A percentile compares a stretch with the other conserved stretches of the same genome.
These are phyloP conservation scores for Aureobasidium leucospermi DNA, from an alignment of 2,329 filamentous ascomycete species.

Conservation along the genomic window DNA sequence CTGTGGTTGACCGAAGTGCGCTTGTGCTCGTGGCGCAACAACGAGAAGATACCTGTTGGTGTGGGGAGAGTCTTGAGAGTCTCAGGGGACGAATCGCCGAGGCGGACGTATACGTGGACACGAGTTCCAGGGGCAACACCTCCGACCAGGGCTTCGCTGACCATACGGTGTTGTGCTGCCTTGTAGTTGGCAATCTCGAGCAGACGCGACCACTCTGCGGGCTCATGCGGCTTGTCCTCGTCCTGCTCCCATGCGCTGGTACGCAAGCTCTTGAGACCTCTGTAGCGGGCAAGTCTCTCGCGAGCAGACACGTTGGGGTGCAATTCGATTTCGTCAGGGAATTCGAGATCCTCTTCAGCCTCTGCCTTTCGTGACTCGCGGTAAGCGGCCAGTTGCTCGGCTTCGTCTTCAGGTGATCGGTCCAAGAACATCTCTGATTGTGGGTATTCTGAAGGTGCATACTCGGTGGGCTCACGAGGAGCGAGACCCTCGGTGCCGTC, in stretches of 20 bases:
- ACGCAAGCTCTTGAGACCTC: constrained; percentile 84
- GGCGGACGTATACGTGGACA: constrained; percentile 68
- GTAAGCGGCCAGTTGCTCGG: constrained; percentile 73
- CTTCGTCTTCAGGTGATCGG: constrained; percentile 72
- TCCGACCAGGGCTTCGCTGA: constrained; percentile 79
- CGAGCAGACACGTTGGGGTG: constrained; percentile 78
- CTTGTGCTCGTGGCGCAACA: constrained; percentile 93
- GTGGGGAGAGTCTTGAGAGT: constrained; percentile 47
- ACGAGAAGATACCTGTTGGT: constrained; percentile 72
- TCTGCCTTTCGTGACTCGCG: constrained; percentile 71
- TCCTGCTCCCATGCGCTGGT: constrained; percentile 83
- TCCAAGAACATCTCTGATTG: constrained; percentile 89
- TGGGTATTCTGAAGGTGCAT: constrained; percentile 74
- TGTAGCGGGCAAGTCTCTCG: constrained; percentile 77
- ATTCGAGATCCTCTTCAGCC: constrained; percentile 84
- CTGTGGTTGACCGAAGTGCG: constrained; percentile 83
- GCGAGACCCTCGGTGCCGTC: constrained; percentile 70
- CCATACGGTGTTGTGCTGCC: constrained; percentile 65
- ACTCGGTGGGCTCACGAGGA: constrained; percentile 49
- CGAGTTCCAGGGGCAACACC: constrained; percentile 78
- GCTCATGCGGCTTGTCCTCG: constrained; percentile 80
- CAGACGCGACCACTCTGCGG: constrained; percentile 80
- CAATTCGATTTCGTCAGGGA: constrained; percentile 94
- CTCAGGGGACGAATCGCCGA: constrained; percentile 35
- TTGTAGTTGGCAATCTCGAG: constrained; percentile 87